Conservation (phyloP, 768 basidiomycete genomes). For the Kwoniella shandongensis region DNA sequence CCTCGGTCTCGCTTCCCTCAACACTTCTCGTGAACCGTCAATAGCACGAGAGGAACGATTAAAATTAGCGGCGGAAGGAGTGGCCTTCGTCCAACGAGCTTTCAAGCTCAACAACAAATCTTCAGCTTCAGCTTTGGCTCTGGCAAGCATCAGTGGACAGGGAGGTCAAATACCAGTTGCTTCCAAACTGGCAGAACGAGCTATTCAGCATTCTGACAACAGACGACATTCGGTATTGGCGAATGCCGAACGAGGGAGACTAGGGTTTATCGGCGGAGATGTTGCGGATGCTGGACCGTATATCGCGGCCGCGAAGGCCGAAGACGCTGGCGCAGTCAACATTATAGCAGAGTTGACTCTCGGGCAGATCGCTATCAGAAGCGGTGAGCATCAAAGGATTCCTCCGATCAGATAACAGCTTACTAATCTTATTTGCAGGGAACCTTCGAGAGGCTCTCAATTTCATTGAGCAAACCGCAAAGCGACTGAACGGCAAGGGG, state of each 20-base stretch:
- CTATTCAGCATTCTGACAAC: constrained; percentile 88
- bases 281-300: constrained; percentile 67
- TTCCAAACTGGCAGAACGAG: constrained; percentile 87
- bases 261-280: constrained; percentile 71
- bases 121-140: constrained; percentile 41
- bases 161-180: constrained; percentile 59
- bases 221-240: constrained; percentile 62
- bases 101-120: constrained; percentile 42
- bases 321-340: constrained; percentile 64
- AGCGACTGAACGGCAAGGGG: constrained; percentile 56
- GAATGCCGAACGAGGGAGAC: constrained; percentile 80
- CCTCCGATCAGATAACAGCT: background rate
- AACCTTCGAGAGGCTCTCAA: constrained; percentile 53
- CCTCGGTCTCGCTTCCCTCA: constrained; percentile 81
- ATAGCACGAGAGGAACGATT: constrained; percentile 64
- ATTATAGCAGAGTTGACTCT: constrained; percentile 74
- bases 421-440: constrained; percentile 30
- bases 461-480: constrained; percentile 51
- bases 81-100: constrained; percentile 65
- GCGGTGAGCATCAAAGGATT: constrained; percentile 59
- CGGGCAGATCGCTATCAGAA: constrained; percentile 81
- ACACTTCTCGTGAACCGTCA: constrained; percentile 74
- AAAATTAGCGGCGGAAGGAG: constrained; percentile 26
- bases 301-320: constrained; percentile 66
- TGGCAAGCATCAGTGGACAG: constrained; percentile 34